Base-by-base conservation (phyloP, 805 yeast species). In the Myxozyma nipponensis region DNA sequence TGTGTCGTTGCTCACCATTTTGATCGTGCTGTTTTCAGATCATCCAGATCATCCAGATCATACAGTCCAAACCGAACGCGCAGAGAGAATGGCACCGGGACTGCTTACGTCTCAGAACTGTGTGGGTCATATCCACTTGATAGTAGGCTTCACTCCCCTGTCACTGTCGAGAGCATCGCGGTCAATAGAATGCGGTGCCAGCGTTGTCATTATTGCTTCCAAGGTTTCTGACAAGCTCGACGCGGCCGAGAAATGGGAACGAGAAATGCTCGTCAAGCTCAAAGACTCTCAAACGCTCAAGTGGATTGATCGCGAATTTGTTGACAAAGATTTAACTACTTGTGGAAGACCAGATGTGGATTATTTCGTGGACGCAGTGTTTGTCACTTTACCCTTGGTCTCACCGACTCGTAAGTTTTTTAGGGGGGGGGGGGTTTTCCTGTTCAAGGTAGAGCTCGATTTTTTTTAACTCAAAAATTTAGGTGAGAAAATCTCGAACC, bases 351-450 rank as follows among this genome's bases (percentile, higher is more conserved):
- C 64, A 0, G 77, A 77, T 23, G 88, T 84, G 2, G 82, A 77
- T 42, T 63, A 68, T 25, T 72, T 86, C 2, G 87, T 87, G 3
- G 97, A 90, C 65, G 72, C 80, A 50, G 90, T 86, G 1, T 89
- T 85, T 66, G 83, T 88, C 1, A 74, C 79, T 15, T 62, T 79
- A 2, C 68, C 75, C 0, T 49, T 19, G 13, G n/a, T 18, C 6
- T 47, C 46, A 10, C 37, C 28, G 18, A 21, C 45, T 3, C 37
- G 54, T 49, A 45, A 30, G 45, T 34, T 24, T n/a, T n/a, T n/a
- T n/a, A 21, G 9, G 22, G 24, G 5, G 36, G 1, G 17, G 9
- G 7, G 4, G 13, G 40, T 13, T 28, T 9, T n/a, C n/a, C n/a
- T n/a, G n/a, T n/a, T n/a, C n/a, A n/a, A n/a, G 9, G 18, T 38